Conservation (phyloP, 495 filamentous ascomycete species). For the Aspergillus olivimuriae region DNA sequence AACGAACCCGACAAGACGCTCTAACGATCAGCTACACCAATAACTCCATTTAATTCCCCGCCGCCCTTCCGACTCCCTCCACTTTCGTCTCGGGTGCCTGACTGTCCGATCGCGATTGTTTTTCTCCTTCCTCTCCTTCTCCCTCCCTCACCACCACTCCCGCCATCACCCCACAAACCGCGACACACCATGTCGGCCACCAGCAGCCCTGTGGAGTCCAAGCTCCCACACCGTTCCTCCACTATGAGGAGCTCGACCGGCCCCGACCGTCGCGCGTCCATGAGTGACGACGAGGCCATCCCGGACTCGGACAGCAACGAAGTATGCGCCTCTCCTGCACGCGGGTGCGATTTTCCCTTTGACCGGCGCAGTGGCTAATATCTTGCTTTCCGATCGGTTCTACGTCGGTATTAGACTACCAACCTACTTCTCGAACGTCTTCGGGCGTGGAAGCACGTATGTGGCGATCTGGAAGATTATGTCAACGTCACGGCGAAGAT, state of each 20-base stretch:
- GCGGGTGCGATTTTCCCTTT: background rate
- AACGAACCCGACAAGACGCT: background rate
- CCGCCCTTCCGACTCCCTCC: background rate
- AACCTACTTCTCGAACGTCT: constrained; percentile 77
- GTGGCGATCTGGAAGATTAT: constrained; percentile 86
- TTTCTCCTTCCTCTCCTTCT: background rate
- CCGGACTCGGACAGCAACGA: constrained; percentile 74
- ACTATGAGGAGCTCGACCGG: constrained; percentile 47
- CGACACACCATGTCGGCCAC: constrained; percentile 33
- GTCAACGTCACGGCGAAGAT: constrained; percentile 75
- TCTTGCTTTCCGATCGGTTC: constrained; percentile 4
- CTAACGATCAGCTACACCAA: background rate
- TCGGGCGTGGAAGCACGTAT: constrained; percentile 92
- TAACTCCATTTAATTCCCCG: background rate
- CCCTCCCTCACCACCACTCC: background rate
- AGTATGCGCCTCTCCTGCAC: constrained; percentile 34
- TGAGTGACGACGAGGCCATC: constrained; percentile 58
- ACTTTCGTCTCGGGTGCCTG: constrained; percentile 3
- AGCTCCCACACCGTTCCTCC: constrained; percentile 51
- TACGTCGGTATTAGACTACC: constrained; percentile 65
- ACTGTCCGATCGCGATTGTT: background rate
- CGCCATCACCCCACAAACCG: background rate
- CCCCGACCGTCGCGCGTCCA: constrained; percentile 27
- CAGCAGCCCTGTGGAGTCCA: constrained; percentile 29
- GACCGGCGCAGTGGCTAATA: background rate